A percentile compares a stretch with the other conserved stretches of the same genome.
Conservation (phyloP, 140 eudicot genomes). For the Erigeron philadelphicus region DNA sequence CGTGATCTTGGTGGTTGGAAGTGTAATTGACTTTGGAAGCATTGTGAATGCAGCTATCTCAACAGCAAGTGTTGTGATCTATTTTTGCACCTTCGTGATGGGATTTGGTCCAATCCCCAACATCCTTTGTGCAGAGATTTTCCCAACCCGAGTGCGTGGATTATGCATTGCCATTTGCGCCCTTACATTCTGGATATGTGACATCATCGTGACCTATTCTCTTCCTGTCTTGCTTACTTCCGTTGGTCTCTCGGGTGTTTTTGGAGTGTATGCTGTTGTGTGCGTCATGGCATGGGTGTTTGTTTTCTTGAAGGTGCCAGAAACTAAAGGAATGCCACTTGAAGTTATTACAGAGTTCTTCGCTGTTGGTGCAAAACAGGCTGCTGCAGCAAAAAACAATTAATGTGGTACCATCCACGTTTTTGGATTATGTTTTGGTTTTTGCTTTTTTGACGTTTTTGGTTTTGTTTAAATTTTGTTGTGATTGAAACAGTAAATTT, state of each 20-base stretch:
- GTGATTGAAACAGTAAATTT: conserved; percentile 25
- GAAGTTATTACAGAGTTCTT: conserved; percentile 93
- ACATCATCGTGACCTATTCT: conserved; percentile 78
- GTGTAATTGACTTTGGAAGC: conserved; percentile 48
- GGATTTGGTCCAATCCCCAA: conserved; percentile 94
- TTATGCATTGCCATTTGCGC: conserved; percentile 86
- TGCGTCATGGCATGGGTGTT: conserved; percentile 69
- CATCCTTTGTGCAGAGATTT: conserved; percentile 83
- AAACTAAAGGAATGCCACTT: conserved; percentile 96
- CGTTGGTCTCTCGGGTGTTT: conserved; percentile 78
- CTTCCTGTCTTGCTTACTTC: conserved; percentile 77
- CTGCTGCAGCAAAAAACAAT: conserved; percentile 39
- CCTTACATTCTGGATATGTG: conserved; percentile 73
- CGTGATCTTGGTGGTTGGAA: conserved; percentile 51
- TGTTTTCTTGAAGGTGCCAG: conserved; percentile 92
- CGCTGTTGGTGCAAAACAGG: conserved; percentile 81
- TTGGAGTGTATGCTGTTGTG: conserved; percentile 67
- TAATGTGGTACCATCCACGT: conserved; percentile 26
- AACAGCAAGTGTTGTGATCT: conserved; percentile 60
- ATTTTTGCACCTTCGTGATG: conserved; percentile 77
- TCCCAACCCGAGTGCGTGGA: conserved; percentile 96
- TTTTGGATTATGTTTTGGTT: conserved; percentile 33
- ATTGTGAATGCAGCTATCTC: conserved; percentile 60
- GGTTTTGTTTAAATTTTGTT: conserved; percentile 33
- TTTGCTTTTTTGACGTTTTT: conserved; percentile 15